Percentiles rank a stretch among this genome's conserved stretches.
phyloP scores from a whole-genome alignment of 1,139 yeast species.

The Taiozyma sp. region DNA sequence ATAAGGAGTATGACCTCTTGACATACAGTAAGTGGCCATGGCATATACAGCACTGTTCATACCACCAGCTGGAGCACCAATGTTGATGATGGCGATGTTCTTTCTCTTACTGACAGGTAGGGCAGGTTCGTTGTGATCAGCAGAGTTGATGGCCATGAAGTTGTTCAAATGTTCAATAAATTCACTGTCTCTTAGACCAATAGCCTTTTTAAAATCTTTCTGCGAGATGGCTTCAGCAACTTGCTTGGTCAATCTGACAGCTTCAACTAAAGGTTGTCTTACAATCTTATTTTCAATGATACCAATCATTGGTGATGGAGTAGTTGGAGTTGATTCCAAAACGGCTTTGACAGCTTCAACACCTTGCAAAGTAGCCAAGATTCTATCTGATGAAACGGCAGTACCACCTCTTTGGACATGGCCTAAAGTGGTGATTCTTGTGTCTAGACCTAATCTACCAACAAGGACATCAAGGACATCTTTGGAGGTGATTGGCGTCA shows the following conservation, averaged over 20 bases:
- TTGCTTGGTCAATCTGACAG: conserved; percentile 77
- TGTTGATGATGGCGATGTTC: conserved; percentile 75
- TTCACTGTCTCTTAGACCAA: conserved; percentile 80
- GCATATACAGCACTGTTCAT: conserved; percentile 92
- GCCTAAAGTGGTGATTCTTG: conserved; percentile 91
- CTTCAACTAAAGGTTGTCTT: conserved; percentile 79
- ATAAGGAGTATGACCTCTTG: conserved; percentile 81
- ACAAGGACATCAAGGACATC: conserved; percentile 78
- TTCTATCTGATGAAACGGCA: conserved; percentile 90
- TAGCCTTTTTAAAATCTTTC: conserved; percentile 81
- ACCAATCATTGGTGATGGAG: conserved; percentile 95
- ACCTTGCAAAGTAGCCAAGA: conserved; percentile 92
- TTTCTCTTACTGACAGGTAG: conserved; percentile 45
- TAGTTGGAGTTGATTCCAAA: conserved; percentile 77
- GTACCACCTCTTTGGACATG: conserved; percentile 99
- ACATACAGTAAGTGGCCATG: conserved; percentile 84
- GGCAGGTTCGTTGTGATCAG: conserved; percentile 55
- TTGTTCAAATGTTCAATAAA: conserved; percentile 75
- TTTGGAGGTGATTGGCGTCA: conserved; percentile 74
- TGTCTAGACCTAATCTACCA: conserved; percentile 74
- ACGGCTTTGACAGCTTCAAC: conserved; percentile 96
- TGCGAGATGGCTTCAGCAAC: conserved; percentile 81
- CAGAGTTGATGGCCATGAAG: conserved; percentile 62
- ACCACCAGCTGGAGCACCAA: conserved; percentile 98
- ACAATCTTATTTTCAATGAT: conserved; percentile 81